phyloP scores from a whole-genome alignment of 495 filamentous ascomycete species.

The Podospora sp. region DNA sequence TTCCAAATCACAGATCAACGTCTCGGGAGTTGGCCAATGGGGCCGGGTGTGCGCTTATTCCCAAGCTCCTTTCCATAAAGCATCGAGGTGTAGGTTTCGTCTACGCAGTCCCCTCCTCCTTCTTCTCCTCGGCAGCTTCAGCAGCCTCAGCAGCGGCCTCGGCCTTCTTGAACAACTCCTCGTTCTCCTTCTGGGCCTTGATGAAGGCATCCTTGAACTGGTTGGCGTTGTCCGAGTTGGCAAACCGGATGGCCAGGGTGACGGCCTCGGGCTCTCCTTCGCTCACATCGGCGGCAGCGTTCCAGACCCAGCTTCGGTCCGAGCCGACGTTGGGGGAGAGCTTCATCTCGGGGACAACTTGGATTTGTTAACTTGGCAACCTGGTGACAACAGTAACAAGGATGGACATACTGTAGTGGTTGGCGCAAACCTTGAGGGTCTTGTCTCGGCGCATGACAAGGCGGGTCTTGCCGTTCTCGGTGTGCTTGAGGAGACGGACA shows the following conservation, averaged over 20 bases:
- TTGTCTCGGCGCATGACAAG: constrained; percentile 99
- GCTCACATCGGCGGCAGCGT: constrained; percentile 94
- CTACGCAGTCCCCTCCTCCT: constrained; percentile 25
- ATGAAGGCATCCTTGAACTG: constrained; percentile 97
- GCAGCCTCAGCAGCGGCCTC: constrained; percentile 31
- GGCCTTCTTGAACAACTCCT: constrained; percentile 71
- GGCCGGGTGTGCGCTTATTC: constrained; percentile 16
- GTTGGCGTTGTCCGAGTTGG: constrained; percentile 98
- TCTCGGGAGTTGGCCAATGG: neutral
- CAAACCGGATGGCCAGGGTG: constrained; percentile 96
- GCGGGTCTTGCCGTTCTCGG: constrained; percentile 96
- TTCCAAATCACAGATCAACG: neutral
- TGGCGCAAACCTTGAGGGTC: constrained; percentile 99
- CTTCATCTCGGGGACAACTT: constrained; percentile 98
- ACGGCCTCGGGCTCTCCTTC: constrained; percentile 96
- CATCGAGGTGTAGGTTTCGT: neutral
- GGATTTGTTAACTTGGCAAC: neutral
- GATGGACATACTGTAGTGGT: constrained; percentile 88
- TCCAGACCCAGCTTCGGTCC: constrained; percentile 99
- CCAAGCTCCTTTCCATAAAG: constrained; percentile 28
- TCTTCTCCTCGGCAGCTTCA: constrained; percentile 26
- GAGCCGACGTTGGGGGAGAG: constrained; percentile 95
- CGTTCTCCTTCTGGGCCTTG: constrained; percentile 97
- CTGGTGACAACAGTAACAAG: neutral
- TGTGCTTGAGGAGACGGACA: constrained; percentile 94